Evolutionary conservation across 495 filamentous ascomycete genomes (phyloP), one percentile per base, ranked within the genome.

Genomic region (Aspergillus haitiensis): DNA sequence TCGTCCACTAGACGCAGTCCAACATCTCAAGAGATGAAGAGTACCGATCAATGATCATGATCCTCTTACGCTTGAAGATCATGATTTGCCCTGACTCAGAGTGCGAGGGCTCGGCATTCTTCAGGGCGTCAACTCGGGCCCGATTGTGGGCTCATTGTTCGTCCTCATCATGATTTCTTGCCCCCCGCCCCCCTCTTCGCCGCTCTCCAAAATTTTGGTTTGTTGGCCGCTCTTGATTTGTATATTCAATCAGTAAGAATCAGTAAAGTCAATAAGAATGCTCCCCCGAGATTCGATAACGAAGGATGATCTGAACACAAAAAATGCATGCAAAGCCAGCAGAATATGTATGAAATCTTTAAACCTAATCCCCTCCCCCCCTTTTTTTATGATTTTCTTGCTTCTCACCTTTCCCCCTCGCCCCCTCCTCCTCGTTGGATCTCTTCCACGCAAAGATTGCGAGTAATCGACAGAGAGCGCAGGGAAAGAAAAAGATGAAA

Each of bases 161-260:
- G 10, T 47, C 27, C 44, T 47, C 44, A 16, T 21, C 13, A 47
- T 47, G 0, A 47, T n/a, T 47, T 18, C 44, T 27, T 27, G 21
- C 21, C 21, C 21, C 21, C 21, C 21, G 21, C 21, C 21, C 21
- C 21, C 21, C 21, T 27, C 21, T 27, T 27, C 21, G 21, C 21
- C 21, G 21, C 21, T 27, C 21, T 27, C 21, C 21, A 27, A 18
- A 47, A 18, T 10, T 47, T 47, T 9, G 7, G 13, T 47, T 56
- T 50, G 62, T 51, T 64, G 62, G 59, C 51, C 32, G n/a, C 16
- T 40, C 31, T 15, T 58, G 54, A 57, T 58, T 60, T 61, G 58
- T 37, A 52, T 56, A n/a, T 32, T 52, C 13, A 15, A 31, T 56
- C 39, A 49, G 48, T 31, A 51, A 27, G 21, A 15, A 39, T 56